Evolutionary conservation across 2,329 filamentous ascomycete species (phyloP), one percentile per base, ranked within the genome.

Genomic region (Septoria linicola): DNA sequence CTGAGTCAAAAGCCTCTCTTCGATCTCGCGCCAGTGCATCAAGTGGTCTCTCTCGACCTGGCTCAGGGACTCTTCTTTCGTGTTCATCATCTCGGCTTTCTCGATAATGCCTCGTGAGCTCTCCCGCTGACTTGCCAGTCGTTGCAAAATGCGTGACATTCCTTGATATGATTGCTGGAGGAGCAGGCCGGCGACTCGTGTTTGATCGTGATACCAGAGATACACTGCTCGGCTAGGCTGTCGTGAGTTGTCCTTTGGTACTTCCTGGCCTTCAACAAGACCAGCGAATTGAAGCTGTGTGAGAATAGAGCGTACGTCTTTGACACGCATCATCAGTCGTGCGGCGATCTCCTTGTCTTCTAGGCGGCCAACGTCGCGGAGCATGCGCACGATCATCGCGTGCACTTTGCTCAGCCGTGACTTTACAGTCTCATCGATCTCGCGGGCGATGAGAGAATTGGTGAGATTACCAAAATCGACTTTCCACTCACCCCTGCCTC

Each of bases 181-280:
- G 1, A 95, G 73, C 54, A 86, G 80, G 16, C 80, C 78, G 41
- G 84, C 76, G 5, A 87, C 85, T 40, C 87, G 81, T 39, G 89
- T 82, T 8, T 80, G 76, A 66, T 97, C 91, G 69, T 89, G 95
- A 75, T 84, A 96, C 85, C 91, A 96, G 49, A 97, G 81, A 68
- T 91, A 97, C 19, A 96, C 80, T 0, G 90, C 95, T 45, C 89
- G 83, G 56, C 85, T 88, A 0, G 91, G 88, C 62, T 87, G 81
- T 27, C 90, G 85, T 55, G 84, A 85, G 59, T 86, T 86, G 64
- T 97, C 92, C 59, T 88, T 88, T 0, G 93, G 93, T 0, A 99
- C 86, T 73, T 99, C 93, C 69, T 99, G 93, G 4, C 95, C 82
- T 60, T 97, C 89, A 10, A 96, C 83, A 54, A 93, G 85, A 1